Evolutionary conservation across 176 grass and related monocot species (phyloP), one percentile per base, ranked within the genome.

Genomic region (Eragrostis curvula): DNA sequence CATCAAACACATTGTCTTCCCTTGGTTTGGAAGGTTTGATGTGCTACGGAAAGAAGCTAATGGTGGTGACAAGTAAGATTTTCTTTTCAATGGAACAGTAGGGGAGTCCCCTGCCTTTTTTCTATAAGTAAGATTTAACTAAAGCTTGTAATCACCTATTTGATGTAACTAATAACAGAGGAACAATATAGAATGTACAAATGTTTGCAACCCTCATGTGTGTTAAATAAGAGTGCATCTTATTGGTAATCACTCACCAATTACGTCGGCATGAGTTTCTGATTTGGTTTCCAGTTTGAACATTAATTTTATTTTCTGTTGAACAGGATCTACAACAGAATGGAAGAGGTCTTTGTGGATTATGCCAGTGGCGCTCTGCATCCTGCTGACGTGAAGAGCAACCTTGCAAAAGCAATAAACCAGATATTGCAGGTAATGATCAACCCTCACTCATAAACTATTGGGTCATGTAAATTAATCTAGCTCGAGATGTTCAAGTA

Each of bases 361-460:
- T 88, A 91, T 78, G 71, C 65, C 42, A 91, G 76, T 29, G 89
- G 89, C 43, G 68, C 67, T 56, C 85, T 91, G 40, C 89, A 91
- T 73, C 89, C 89, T 28, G 85, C 66, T 16, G 89, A 91, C 72
- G 63, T 91, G 27, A 91, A 91, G 64, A 63, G 81, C 44, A 70
- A 81, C 40, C 85, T 91, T 78, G 23, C 81, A 67, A 91, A 85
- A 85, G 81, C 89, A 46, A 68, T 91, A 70, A 88, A 91, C 71
- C 55, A 71, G 36, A 91, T 91, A 71, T 84, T 91, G 78, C 85
- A 85, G 84, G 89, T 91, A 77, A 58, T 7, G 5, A 36, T 12
- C 39, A 48, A n/a, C 17, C 21, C n/a, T 59, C 32, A 36, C 32
- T 36, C 32, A 36, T 36, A 36, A 36, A 36, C 32, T 36, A 36